Percentiles rank a stretch among this genome's conserved stretches.
phyloP scores from a whole-genome alignment of 2,329 filamentous ascomycete genomes.

The Dothideomycetes sp. region DNA sequence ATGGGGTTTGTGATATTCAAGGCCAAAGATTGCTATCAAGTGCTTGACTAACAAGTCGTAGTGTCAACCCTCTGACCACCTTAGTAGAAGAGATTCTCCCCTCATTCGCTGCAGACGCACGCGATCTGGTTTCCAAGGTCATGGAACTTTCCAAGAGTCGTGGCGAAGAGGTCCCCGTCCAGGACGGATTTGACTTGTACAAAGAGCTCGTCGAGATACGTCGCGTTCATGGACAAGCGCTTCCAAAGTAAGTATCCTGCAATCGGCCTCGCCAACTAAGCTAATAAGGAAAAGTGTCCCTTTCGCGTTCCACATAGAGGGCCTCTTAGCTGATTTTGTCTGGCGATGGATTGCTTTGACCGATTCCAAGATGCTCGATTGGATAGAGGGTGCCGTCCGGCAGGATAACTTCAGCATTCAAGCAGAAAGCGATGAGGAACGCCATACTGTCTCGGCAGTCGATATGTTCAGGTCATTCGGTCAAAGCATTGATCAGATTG shows the following conservation, averaged over 20 bases:
- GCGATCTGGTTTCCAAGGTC: conserved; percentile 73
- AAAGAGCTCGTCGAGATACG: conserved; percentile 78
- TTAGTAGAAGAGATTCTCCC: conserved; percentile 78
- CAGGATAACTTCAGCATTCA: conserved; percentile 78
- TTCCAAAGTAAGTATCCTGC: conserved; percentile 45
- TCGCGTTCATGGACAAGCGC: conserved; percentile 62
- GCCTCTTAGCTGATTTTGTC: conserved; percentile 78
- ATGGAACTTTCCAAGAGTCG: conserved; percentile 59
- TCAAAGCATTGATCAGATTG: conserved; percentile 78
- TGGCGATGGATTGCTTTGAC: conserved; percentile 88
- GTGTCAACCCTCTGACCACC: conserved; percentile 52
- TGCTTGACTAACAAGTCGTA: not conserved
- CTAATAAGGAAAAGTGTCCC: conserved; percentile 29
- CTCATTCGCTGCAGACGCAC: conserved; percentile 78
- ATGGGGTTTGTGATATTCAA: conserved; percentile 46
- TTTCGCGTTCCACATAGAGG: conserved; percentile 83
- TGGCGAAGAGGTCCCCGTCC: conserved; percentile 66
- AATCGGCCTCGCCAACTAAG: not conserved
- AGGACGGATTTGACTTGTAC: conserved; percentile 93
- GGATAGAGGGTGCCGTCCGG: conserved; percentile 83
- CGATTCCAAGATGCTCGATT: conserved; percentile 66
- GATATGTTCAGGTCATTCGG: conserved; percentile 93
- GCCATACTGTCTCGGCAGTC: conserved; percentile 86
- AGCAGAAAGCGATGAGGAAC: conserved; percentile 57
- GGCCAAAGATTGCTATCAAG: not conserved